phyloP scores from a whole-genome alignment of 495 filamentous ascomycete species.

The Penicillium angulare region DNA sequence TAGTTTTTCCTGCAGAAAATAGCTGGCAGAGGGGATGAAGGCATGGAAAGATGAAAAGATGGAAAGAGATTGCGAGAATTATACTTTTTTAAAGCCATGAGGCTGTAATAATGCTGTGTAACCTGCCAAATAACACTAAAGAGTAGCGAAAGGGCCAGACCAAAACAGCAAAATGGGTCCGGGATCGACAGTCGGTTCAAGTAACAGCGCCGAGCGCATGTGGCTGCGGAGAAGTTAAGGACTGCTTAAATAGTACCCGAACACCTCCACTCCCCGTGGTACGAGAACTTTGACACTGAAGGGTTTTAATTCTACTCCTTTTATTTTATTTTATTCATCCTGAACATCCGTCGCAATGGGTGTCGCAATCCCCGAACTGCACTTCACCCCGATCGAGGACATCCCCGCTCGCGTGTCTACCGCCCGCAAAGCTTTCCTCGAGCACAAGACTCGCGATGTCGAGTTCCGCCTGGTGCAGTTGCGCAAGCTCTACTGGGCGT shows the following conservation, averaged over 20 bases:
- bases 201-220: conserved; percentile 15
- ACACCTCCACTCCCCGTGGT: neutral
- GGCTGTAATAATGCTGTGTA: neutral
- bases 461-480: conserved; percentile 82
- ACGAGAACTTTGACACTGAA: neutral
- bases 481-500: conserved; percentile 91
- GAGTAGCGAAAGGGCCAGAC: too few relatives aligned
- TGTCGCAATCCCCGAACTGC: conserved; percentile 51
- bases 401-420: conserved; percentile 60
- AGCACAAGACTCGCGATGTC: conserved; percentile 77
- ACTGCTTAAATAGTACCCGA: conserved; percentile 2
- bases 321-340: neutral
- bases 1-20: too few relatives aligned
- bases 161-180: neutral
- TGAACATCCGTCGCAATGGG: conserved; percentile 18
- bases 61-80: too few relatives aligned
- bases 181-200: conserved; percentile 15
- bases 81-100: neutral
- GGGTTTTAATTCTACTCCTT: neutral
- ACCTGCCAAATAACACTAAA: too few relatives aligned
- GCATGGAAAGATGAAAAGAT: too few relatives aligned
- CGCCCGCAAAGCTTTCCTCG: conserved; percentile 62
- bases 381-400: conserved; percentile 63
- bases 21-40: too few relatives aligned
- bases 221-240: conserved; percentile 21